A percentile compares a stretch with the other conserved stretches of the same genome.
Evolutionary conservation across 352 stramenopile genomes (phyloP).

Genomic region (Pythium diclinum): DNA sequence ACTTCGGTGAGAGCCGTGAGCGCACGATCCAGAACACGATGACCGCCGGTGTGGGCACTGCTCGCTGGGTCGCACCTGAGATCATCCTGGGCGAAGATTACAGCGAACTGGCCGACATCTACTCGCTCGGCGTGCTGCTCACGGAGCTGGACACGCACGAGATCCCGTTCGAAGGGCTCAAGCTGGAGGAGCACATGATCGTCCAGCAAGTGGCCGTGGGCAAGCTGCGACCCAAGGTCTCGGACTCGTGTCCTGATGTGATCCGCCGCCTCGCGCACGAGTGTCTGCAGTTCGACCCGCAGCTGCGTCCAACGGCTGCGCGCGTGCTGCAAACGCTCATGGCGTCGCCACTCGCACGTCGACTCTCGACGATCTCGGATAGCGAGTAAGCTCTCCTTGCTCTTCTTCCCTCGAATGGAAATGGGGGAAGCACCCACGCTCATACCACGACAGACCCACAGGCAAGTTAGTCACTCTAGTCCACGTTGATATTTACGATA

Average conservation of each 20-base stretch:
- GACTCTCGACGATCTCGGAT: slow-evolving; percentile 43
- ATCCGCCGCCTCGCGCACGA: slow-evolving; percentile 75
- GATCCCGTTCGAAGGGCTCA: slow-evolving; percentile 47
- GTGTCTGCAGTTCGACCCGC: slow-evolving; percentile 78
- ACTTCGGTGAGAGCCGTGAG: slow-evolving; percentile 75
- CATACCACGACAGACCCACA: not conserved
- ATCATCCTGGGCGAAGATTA: slow-evolving; percentile 73
- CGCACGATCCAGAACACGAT: slow-evolving; percentile 73
- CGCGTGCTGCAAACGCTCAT: slow-evolving; percentile 72
- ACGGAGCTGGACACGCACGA: slow-evolving; percentile 44
- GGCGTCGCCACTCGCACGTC: slow-evolving; percentile 56
- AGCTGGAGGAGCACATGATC: slow-evolving; percentile 77
- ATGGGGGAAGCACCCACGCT: not conserved
- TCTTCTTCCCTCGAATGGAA: not conserved
- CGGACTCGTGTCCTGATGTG: slow-evolving; percentile 69
- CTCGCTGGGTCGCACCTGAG: slow-evolving; percentile 71
- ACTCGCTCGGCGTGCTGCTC: slow-evolving; percentile 46
- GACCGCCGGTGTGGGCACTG: slow-evolving; percentile 69
- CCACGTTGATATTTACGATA: slow-evolving; percentile 6
- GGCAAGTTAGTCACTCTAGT: not conserved
- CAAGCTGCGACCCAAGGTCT: slow-evolving; percentile 75
- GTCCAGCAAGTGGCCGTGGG: slow-evolving; percentile 76
- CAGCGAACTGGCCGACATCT: slow-evolving; percentile 46
- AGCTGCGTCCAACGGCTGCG: slow-evolving; percentile 58
- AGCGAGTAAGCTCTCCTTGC: slow-evolving; percentile 26